Conservation (phyloP, 2,329 filamentous ascomycete genomes). For the Graphilbum ipis-grandicollis region DNA sequence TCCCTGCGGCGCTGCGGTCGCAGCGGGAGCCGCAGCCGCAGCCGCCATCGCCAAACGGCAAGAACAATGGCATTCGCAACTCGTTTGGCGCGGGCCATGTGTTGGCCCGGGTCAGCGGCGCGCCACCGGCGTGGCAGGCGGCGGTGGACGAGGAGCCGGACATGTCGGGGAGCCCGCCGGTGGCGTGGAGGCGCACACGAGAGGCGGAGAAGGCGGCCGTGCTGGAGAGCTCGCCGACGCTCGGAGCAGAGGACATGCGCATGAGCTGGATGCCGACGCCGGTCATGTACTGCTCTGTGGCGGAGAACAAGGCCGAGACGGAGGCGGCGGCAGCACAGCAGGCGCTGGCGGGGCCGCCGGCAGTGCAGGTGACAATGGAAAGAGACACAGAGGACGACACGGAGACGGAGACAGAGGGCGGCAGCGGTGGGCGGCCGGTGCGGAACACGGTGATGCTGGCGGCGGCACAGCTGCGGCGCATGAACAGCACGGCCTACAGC, state of each 20-base stretch:
- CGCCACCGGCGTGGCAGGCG: not conserved
- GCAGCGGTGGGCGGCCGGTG: not conserved
- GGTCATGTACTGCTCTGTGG: not conserved
- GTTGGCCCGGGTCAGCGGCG: not conserved
- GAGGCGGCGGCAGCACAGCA: no score
- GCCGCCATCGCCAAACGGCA: not conserved
- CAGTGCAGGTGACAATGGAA: not conserved
- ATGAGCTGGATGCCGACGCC: not conserved
- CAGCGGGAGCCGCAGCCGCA: not conserved
- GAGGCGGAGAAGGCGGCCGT: no score
- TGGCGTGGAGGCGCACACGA: no score
- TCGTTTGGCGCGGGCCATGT: slow-evolving; percentile 2
- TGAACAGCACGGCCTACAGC: slow-evolving; percentile 35
- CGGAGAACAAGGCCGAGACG: no score
- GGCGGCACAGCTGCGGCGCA: slow-evolving; percentile 34
- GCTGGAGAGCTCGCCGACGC: slow-evolving; percentile 3
- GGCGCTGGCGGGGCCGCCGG: not conserved
- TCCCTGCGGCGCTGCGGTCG: not conserved
- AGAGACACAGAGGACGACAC: no score
- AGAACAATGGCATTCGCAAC: slow-evolving; percentile 3
- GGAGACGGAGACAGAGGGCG: not conserved
- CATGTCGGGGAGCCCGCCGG: not conserved
- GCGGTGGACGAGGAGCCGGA: not conserved
- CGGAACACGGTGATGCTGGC: slow-evolving; percentile 19
- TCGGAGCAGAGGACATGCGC: slow-evolving; percentile 3